phyloP scores from a whole-genome alignment of 305 asterid genomes.

The Vinca major region DNA sequence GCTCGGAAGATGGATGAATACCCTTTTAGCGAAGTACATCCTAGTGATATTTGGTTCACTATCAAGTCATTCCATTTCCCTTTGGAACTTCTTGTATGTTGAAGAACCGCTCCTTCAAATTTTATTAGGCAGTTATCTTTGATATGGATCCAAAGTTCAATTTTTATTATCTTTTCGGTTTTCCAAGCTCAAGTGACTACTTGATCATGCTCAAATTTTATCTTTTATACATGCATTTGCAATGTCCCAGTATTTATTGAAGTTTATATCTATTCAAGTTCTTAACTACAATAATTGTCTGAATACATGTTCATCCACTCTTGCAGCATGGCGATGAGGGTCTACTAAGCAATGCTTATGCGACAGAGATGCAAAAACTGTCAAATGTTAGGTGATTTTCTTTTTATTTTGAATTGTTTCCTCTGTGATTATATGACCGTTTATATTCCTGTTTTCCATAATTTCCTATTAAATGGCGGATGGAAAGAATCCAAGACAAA shows the following conservation, averaged over 20 bases:
- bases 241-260: neutral
- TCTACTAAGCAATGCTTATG: conserved; percentile 32
- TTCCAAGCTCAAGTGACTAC: conserved; percentile 7
- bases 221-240: neutral
- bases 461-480: neutral
- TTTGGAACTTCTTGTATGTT: neutral
- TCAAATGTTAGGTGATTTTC: conserved; percentile 35
- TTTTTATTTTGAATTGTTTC: neutral
- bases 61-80: neutral
- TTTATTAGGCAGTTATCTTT: neutral
- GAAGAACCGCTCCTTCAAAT: neutral
- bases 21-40: neutral
- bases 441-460: conserved; percentile 13
- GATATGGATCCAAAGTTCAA: neutral
- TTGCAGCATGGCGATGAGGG: conserved; percentile 50
- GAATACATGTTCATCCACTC: conserved; percentile 1
- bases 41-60: neutral
- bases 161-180: neutral
- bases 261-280: neutral
- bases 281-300: conserved; percentile 3
- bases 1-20: neutral
- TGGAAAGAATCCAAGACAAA: neutral
- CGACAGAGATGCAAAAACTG: conserved; percentile 37
- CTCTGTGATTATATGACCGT: neutral
- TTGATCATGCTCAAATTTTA: neutral